A percentile compares a stretch with the other conserved stretches of the same genome.
These are phyloP conservation scores for Triticum timopheevii DNA, from an alignment of 176 grass and related monocot species.

Conservation along the genomic window DNA sequence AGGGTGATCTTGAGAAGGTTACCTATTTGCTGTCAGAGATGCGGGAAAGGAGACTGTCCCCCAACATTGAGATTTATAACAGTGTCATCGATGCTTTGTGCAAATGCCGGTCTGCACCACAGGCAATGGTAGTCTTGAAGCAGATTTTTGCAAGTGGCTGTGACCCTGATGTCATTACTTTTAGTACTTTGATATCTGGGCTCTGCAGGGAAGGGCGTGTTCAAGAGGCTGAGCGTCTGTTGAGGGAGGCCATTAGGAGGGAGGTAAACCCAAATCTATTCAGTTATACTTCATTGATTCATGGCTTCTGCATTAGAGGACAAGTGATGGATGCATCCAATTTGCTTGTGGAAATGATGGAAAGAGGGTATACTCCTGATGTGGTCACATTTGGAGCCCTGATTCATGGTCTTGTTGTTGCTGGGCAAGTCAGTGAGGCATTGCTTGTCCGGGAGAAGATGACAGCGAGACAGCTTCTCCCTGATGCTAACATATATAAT, in stretches of 20 bases:
- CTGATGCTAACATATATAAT: conserved; percentile 81
- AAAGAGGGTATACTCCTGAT: conserved; percentile 54
- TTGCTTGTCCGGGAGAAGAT: conserved; percentile 69
- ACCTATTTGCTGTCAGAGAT: conserved; percentile 54
- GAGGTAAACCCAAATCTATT: conserved; percentile 55
- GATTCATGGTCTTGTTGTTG: conserved; percentile 68
- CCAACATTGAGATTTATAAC: conserved; percentile 74
- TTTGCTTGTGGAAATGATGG: conserved; percentile 79
- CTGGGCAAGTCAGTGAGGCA: conserved; percentile 55
- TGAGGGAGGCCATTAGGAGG: conserved; percentile 58
- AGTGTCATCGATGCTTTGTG: conserved; percentile 50
- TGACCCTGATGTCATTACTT: conserved; percentile 58
- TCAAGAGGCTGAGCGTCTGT: conserved; percentile 43
- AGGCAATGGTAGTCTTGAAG: conserved; percentile 60
- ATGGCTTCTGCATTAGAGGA: conserved; percentile 48
- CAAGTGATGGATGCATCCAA: conserved; percentile 44
- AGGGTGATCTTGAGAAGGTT: conserved; percentile 50
- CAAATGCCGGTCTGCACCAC: conserved; percentile 39
- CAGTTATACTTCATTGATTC: conserved; percentile 72
- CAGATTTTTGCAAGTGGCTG: conserved; percentile 55
- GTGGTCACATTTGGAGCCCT: conserved; percentile 65
- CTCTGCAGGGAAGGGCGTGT: conserved; percentile 49
- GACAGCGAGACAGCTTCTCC: conserved; percentile 48
- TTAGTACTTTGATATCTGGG: conserved; percentile 66
- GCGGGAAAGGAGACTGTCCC: conserved; percentile 46